A percentile compares a stretch with the other conserved stretches of the same genome.
Conservation (phyloP, 1,284 basidiomycete genomes). For the Cutaneotrichosporon sp. region DNA sequence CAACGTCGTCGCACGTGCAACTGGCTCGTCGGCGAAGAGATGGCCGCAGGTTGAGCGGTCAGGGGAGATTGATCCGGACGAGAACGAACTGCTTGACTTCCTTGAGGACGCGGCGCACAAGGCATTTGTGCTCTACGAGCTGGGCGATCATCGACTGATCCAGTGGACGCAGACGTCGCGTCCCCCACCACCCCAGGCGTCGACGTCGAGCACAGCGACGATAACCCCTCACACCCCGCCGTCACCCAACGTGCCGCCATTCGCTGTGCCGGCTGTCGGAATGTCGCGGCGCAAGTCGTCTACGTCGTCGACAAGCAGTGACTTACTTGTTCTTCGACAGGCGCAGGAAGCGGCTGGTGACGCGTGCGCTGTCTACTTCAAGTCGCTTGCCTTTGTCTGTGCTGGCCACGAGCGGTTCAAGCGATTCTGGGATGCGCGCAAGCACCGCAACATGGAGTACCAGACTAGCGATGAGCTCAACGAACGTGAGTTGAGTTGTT, state of each 20-base stretch:
- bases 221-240: constrained; percentile 15
- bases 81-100: constrained; percentile 70
- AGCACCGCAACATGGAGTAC: constrained; percentile 31
- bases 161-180: constrained; percentile 48
- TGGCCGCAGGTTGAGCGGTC: constrained; percentile 40
- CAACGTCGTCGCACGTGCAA: constrained; percentile 45
- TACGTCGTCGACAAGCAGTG: constrained; percentile 36
- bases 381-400: constrained; percentile 87
- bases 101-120: constrained; percentile 93
- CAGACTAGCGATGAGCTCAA: constrained; percentile 57
- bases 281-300: constrained; percentile 32
- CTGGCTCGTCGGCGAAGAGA: constrained; percentile 32
- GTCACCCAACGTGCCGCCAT: constrained; percentile 29
- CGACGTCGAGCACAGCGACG: constrained; percentile 21
- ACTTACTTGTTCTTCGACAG: constrained; percentile 62
- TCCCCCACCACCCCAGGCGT: not conserved
- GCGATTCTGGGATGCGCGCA: constrained; percentile 52
- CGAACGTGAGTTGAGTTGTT: constrained; percentile 52
- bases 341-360: constrained; percentile 73
- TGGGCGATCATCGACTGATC: constrained; percentile 89
- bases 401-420: constrained; percentile 71
- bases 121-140: constrained; percentile 85
- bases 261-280: constrained; percentile 19
- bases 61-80: constrained; percentile 63
- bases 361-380: constrained; percentile 87